phyloP scores from a whole-genome alignment of 352 stramenopile genomes.

The Phytophthora tubulina region DNA sequence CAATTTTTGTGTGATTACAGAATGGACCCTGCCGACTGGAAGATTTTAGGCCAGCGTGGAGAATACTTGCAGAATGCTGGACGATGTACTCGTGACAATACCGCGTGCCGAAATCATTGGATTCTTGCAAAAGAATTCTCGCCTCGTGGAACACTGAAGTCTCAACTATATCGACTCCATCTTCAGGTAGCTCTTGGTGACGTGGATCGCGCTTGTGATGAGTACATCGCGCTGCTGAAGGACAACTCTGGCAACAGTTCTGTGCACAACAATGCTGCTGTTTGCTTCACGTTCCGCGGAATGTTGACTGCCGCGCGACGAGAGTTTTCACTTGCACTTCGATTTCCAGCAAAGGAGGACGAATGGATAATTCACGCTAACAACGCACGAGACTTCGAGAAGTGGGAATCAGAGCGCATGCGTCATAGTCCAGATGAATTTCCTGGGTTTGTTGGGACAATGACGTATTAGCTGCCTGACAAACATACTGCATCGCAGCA shows the following conservation, averaged over 20 bases:
- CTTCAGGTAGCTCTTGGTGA: conserved; percentile 20
- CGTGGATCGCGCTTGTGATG: conserved; percentile 14
- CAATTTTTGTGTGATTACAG: conserved; percentile 3
- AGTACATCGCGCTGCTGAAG: conserved; percentile 26
- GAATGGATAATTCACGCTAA: neutral
- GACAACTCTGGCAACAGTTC: conserved; percentile 1
- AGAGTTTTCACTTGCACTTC: conserved; percentile 18
- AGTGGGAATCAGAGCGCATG: neutral
- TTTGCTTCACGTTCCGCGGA: conserved; percentile 23
- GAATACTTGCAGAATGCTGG: conserved; percentile 7
- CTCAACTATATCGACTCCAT: conserved; percentile 34
- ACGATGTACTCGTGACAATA: conserved; percentile 15
- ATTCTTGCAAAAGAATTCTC: conserved; percentile 29
- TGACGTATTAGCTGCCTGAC: conserved; percentile 13
- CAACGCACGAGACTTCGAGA: conserved; percentile 14
- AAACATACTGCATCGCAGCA: no score
- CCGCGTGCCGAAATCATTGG: conserved; percentile 21
- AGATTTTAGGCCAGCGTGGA: conserved; percentile 40
- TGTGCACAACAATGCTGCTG: conserved; percentile 37
- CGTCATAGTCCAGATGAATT: neutral
- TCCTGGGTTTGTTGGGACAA: neutral
- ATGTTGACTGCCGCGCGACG: conserved; percentile 8
- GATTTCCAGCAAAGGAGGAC: neutral
- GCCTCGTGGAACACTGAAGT: conserved; percentile 31
- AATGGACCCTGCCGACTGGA: conserved; percentile 56